Evolutionary conservation across 208 protist genomes (phyloP).

Genomic region (Phytomonas sp.): DNA sequence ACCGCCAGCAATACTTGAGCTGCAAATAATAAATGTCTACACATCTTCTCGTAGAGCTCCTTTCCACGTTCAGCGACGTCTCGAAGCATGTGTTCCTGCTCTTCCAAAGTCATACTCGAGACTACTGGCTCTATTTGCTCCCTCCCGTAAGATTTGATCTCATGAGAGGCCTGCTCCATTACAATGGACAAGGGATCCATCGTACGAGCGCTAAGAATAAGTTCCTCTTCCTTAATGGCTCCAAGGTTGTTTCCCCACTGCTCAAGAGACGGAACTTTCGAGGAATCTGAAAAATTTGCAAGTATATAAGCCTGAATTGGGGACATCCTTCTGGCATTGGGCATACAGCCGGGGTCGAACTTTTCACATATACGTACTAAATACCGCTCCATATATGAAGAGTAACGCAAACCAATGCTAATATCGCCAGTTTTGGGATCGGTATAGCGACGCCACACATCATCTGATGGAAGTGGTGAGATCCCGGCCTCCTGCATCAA

Average conservation of each 20-base stretch:
- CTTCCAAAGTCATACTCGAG: constrained; percentile 19
- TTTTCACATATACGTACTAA: constrained; percentile 8
- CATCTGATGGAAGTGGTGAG: constrained; percentile 20
- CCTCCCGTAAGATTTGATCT: constrained; percentile 14
- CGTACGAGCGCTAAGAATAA: constrained; percentile 1
- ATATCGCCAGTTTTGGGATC: constrained; percentile 54
- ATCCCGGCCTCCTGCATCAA: constrained; percentile 29
- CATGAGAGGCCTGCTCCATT: constrained; percentile 8
- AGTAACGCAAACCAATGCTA: constrained; percentile 50
- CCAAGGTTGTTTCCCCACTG: constrained; percentile 30
- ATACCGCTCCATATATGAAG: constrained; percentile 17
- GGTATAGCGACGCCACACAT: constrained; percentile 42
- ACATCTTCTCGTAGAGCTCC: constrained; percentile 22
- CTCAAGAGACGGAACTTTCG: constrained; percentile 29
- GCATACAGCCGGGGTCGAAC: background rate
- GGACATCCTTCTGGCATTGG: background rate
- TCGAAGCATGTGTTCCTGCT: constrained; percentile 25
- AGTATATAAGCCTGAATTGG: constrained; percentile 16
- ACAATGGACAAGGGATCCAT: constrained; percentile 8
- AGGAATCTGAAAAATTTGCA: constrained; percentile 20
- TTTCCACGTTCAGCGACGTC: constrained; percentile 13
- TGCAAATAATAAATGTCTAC: constrained; percentile 31
- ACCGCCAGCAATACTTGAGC: constrained; percentile 45
- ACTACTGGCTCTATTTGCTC: constrained; percentile 20
- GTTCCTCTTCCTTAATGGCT: constrained; percentile 20